Evolutionary conservation across 2,329 filamentous ascomycete species (phyloP), one percentile per base, ranked within the genome.

Genomic region (Colletotrichum trifolii): DNA sequence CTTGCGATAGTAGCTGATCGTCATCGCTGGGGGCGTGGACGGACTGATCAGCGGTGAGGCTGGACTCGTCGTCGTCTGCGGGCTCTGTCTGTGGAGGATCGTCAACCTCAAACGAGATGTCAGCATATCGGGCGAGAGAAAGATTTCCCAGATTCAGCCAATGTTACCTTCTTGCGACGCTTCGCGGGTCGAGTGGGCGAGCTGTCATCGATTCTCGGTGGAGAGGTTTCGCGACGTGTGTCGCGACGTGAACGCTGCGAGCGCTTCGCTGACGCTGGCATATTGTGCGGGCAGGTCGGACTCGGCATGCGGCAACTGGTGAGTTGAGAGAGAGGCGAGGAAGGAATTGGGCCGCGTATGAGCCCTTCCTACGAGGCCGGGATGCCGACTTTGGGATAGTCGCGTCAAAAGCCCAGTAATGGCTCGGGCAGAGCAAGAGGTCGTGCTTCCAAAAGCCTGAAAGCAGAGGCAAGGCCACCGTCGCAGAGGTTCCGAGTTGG

Each of bases 151-250:
- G 50, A 52, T 60, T 40, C 64, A 25, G 64, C 71, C 64, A 33
- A 36, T 66, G 75, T 52, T 75, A 87, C 86, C 82, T 86, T 87
- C 79, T 84, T 89, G 77, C 87, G 85, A 72, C 87, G 86, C 79
- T 90, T 90, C 10, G 83, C 79, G n/a, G 87, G 87, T 58, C 87
- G 83, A 64, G 82, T 85, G 12, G 87, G 87, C 4, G 87, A 89
- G 34, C 87, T 86, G 50, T 83, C 81, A 47, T 85, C 81, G 54
- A 74, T 67, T 46, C 73, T 72, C 59, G 73, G 66, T 35, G 74
- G 71, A 48, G 76, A 73, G 56, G 74, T 73, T 69, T 76, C 75
- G 67, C 76, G 77, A 69, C 78, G 78, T 67, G 73, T 66, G 58
- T 80, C 78, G 71, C 78, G 77, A 67, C 77, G 77, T 66, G 71